Evolutionary conservation across 2,329 filamentous ascomycete genomes (phyloP).

Genomic region (Colletotrichum lentis): DNA sequence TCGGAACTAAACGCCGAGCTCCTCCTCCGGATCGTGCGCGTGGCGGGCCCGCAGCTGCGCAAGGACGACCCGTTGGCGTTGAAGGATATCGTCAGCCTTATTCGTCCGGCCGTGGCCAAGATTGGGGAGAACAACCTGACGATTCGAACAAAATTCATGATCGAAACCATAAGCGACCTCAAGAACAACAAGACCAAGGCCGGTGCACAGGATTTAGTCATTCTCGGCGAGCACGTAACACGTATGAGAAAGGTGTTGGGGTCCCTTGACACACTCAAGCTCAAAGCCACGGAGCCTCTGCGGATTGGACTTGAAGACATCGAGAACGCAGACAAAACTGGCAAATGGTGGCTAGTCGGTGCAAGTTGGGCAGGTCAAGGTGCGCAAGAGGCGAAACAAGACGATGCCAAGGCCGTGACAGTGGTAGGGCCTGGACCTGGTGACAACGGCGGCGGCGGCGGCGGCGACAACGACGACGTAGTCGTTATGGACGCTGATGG

Average conservation of each 20-base stretch:
- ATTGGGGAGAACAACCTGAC: slow-evolving; percentile 76
- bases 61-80: slow-evolving; percentile 88
- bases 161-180: slow-evolving; percentile 92
- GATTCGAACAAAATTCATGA: slow-evolving; percentile 94
- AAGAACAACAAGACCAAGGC: slow-evolving; percentile 93
- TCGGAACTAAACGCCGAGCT: slow-evolving; percentile 90
- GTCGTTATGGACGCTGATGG: slow-evolving; percentile 46
- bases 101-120: slow-evolving; percentile 76
- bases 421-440: slow-evolving; percentile 24
- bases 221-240: slow-evolving; percentile 82
- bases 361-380: slow-evolving; percentile 78
- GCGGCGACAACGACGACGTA: slow-evolving; percentile 44
- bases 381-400: slow-evolving; percentile 33
- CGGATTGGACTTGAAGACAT: slow-evolving; percentile 85
- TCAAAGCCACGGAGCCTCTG: slow-evolving; percentile 82
- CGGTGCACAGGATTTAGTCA: slow-evolving; percentile 71
- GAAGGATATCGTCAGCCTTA: slow-evolving; percentile 84
- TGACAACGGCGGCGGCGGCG: slow-evolving; percentile 36
- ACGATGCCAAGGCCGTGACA: slow-evolving; percentile 3
- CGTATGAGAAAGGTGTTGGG: slow-evolving; percentile 90
- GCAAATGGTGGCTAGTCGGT: slow-evolving; percentile 98
- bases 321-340: slow-evolving; percentile 81
- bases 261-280: slow-evolving; percentile 71
- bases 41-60: slow-evolving; percentile 81
- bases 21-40: slow-evolving; percentile 82